These are phyloP conservation scores for Arabis alpina DNA, from an alignment of 345 rosid species.

Conservation along the genomic window DNA sequence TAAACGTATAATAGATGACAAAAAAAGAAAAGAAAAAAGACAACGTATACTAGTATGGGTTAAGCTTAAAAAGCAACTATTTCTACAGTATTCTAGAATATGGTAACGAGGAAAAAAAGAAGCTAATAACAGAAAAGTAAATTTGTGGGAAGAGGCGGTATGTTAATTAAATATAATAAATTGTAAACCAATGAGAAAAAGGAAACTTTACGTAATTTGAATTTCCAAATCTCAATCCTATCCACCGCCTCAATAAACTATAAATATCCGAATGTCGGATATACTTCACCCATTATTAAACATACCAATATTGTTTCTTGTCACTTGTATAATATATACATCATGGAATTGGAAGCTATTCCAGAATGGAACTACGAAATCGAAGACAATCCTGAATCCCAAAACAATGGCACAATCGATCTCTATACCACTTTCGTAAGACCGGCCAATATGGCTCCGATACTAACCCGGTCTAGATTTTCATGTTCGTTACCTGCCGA, in stretches of 20 bases:
- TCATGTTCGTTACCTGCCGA: not conserved
- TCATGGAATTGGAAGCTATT: not conserved
- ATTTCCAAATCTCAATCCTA: not conserved
- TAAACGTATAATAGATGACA: too few relatives aligned
- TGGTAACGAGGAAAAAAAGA: not conserved
- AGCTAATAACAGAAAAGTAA: not conserved
- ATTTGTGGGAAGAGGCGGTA: too few relatives aligned
- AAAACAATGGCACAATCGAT: not conserved
- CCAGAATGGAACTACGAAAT: not conserved
- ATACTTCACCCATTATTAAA: too few relatives aligned
- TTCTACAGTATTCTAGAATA: too few relatives aligned
- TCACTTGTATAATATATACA: not conserved
- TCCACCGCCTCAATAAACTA: slow-evolving; percentile 3
- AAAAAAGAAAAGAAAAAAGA: too few relatives aligned
- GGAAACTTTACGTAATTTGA: not conserved
- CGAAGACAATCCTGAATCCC: not conserved
- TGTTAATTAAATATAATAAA: not conserved
- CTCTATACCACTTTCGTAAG: not conserved
- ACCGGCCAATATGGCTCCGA: not conserved
- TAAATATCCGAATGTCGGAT: slow-evolving; percentile 4
- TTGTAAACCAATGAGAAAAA: not conserved
- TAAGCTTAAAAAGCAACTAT: too few relatives aligned
- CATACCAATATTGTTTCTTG: too few relatives aligned
- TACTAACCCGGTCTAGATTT: slow-evolving; percentile 7
- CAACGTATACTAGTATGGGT: too few relatives aligned